These are phyloP conservation scores for Crithidia acanthocephali DNA, from an alignment of 208 protist genomes.

Conservation along the genomic window DNA sequence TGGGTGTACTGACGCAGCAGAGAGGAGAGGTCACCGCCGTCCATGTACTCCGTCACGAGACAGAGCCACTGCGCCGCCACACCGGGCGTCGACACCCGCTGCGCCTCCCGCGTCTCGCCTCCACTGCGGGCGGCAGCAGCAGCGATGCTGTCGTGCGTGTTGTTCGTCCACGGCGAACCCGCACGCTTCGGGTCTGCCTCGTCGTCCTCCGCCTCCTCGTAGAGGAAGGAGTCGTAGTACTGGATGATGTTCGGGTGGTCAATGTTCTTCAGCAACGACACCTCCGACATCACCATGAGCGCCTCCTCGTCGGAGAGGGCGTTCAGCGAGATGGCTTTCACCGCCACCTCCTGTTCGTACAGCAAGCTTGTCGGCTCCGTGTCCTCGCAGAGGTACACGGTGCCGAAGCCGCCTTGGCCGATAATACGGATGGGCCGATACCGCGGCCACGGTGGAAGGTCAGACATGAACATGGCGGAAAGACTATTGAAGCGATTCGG, in stretches of 20 bases:
- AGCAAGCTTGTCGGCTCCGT: slow-evolving; percentile 24
- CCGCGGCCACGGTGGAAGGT: slow-evolving; percentile 51
- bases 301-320: slow-evolving; percentile 66
- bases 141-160: not conserved
- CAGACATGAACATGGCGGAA: slow-evolving; percentile 13
- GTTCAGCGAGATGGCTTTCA: slow-evolving; percentile 71
- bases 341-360: slow-evolving; percentile 49
- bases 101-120: not conserved
- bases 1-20: slow-evolving; percentile 27
- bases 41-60: slow-evolving; percentile 86
- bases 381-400: slow-evolving; percentile 79
- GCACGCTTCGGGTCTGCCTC: not conserved
- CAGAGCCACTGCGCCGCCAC: slow-evolving; percentile 56
- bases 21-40: slow-evolving; percentile 76
- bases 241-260: slow-evolving; percentile 81
- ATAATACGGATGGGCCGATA: slow-evolving; percentile 59
- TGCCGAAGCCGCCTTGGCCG: slow-evolving; percentile 72
- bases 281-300: slow-evolving; percentile 80
- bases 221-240: slow-evolving; percentile 88
- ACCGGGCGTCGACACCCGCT: not conserved
- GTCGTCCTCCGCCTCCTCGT: slow-evolving; percentile 37
- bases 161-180: not conserved
- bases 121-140: too few relatives aligned
- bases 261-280: slow-evolving; percentile 71
- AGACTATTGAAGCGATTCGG: slow-evolving; percentile 6